phyloP scores from a whole-genome alignment of 2,329 filamentous ascomycete genomes.

The Colletotrichum endophyticum region DNA sequence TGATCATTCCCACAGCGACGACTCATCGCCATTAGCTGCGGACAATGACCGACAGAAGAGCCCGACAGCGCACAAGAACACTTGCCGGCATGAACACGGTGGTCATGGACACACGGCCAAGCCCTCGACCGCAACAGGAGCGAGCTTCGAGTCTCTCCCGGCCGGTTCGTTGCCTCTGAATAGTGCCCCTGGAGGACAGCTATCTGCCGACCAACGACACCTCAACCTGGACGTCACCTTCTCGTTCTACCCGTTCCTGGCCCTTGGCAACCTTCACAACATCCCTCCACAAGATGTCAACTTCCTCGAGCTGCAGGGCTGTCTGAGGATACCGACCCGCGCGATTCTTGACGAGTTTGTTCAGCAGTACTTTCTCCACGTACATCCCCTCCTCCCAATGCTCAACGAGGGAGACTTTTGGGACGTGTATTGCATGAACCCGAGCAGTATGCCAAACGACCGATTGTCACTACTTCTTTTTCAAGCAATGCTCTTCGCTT shows the following conservation, averaged over 20 bases:
- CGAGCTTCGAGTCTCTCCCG: background rate
- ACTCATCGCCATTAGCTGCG: background rate
- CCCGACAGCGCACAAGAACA: background rate
- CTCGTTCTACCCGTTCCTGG: slow-evolving; percentile 47
- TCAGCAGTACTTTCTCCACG: slow-evolving; percentile 51
- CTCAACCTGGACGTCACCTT: slow-evolving; percentile 42
- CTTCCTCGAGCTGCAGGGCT: slow-evolving; percentile 50
- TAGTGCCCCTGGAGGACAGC: slow-evolving; percentile 10
- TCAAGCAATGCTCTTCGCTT: slow-evolving; percentile 50
- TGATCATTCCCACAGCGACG: background rate
- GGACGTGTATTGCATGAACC: slow-evolving; percentile 43
- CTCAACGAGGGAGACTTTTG: slow-evolving; percentile 50
- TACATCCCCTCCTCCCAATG: slow-evolving; percentile 49
- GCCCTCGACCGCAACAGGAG: background rate
- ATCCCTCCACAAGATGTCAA: slow-evolving; percentile 51
- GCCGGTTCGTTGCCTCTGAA: background rate
- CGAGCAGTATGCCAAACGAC: slow-evolving; percentile 23
- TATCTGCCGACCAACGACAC: slow-evolving; percentile 30
- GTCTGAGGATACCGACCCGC: slow-evolving; percentile 47
- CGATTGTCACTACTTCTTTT: slow-evolving; percentile 49
- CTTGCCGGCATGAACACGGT: background rate
- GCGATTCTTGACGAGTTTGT: slow-evolving; percentile 51
- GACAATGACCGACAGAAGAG: background rate
- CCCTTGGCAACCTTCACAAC: slow-evolving; percentile 34
- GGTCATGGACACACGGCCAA: background rate